Evolutionary conservation across 208 protist species (phyloP), one percentile per base, ranked within the genome.

Genomic region (Crithidia acanthocephali): DNA sequence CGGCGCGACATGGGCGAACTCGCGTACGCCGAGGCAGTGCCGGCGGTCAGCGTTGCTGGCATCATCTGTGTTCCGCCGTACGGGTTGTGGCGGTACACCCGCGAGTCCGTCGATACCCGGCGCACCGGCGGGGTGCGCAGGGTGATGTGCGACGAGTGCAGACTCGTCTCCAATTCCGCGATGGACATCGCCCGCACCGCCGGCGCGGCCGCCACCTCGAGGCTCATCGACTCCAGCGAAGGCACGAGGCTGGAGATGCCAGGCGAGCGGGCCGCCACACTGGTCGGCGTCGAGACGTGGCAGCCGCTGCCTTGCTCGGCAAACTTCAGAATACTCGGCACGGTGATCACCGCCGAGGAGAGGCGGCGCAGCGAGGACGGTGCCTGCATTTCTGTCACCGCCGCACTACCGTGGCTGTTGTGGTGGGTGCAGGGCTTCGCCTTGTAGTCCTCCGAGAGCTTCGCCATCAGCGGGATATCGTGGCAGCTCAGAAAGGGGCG

Each of bases 401-500:
- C 20, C 50, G 25, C 9, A 20, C 47, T 61, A 16, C 2, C 30
- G 28, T 13, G 35, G 42, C 58, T 52, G 3, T 20, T 47, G 48
- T 27, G n/a, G 27, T n/a, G 30, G 20, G n/a, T 42, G 33, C 62
- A n/a, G 2, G 61, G 7, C 63, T 60, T 59, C 18, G 27, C 47
- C 13, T 33, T 44, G 37, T 76, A 69, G 45, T 76, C 71, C 55
- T 76, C 71, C 33, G 61, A 69, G 0, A 76, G 40, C 44, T 74
- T 80, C 45, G 67, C 42, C 68, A 76, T 68, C n/a, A 72, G 32
- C 33, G 84, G 84, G 23, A 89, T 61, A 16, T 60, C 66, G 35
- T 61, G 27, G 73, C 81, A 84, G 22, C 28, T 56, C 40, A 58
- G 18, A 22, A 86, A 89, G 16, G 84, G 84, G 32, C 50, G 64